Evolutionary conservation across 495 filamentous ascomycete genomes (phyloP).

Genomic region (Filosporella fistucella): DNA sequence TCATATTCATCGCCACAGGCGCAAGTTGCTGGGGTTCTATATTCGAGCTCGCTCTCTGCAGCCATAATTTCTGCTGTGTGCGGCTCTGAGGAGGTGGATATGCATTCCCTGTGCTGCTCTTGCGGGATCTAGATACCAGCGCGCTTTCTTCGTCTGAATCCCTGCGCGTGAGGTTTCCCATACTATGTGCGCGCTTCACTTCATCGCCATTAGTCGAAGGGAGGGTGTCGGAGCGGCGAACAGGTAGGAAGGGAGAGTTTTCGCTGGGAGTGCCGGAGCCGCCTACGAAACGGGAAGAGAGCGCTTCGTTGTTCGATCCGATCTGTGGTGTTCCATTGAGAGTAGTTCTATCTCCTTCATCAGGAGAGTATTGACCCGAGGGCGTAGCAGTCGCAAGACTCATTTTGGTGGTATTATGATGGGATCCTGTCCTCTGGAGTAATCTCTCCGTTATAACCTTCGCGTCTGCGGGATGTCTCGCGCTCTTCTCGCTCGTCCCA

Average conservation of each 20-base stretch:
- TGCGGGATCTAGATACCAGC: constrained; percentile 29
- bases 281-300: constrained; percentile 48
- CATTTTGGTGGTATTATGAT: constrained; percentile 57
- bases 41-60: constrained; percentile 61
- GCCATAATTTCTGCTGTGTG: constrained; percentile 68
- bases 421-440: constrained; percentile 50
- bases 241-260: constrained; percentile 21
- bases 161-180: constrained; percentile 30
- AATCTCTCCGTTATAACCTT: constrained; percentile 53
- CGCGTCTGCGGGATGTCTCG: constrained; percentile 17
- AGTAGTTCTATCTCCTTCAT: constrained; percentile 15
- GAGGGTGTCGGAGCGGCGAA: not conserved
- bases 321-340: constrained; percentile 30
- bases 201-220: constrained; percentile 7
- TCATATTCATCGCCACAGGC: too few species aligned
- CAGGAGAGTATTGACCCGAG: constrained; percentile 22
- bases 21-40: constrained; percentile 46
- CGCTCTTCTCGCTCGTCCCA: not conserved
- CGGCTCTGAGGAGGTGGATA: constrained; percentile 48
- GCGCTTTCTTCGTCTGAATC: constrained; percentile 30
- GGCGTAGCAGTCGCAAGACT: constrained; percentile 48
- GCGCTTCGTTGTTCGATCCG: constrained; percentile 41
- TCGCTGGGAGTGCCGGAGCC: constrained; percentile 30
- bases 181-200: constrained; percentile 31
- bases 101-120: constrained; percentile 22